These are phyloP conservation scores for Aechmea fasciata DNA, from an alignment of 176 grass and related monocot species.

Conservation along the genomic window DNA sequence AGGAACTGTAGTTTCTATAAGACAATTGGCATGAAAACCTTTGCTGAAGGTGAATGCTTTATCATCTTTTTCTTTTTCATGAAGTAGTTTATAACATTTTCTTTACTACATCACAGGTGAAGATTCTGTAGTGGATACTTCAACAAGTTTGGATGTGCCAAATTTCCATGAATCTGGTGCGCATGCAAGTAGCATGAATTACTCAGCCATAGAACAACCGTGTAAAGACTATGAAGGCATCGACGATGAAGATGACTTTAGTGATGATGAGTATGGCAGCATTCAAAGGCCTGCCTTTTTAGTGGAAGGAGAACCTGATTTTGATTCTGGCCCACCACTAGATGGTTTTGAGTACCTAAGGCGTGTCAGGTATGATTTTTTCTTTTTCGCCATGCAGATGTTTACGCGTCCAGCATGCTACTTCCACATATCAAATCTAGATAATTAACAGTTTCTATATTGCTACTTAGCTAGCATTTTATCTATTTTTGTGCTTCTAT, in stretches of 20 bases:
- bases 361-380: constrained; percentile 60
- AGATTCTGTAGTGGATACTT: background rate
- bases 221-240: constrained; percentile 21
- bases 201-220: constrained; percentile 1
- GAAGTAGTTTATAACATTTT: background rate
- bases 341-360: constrained; percentile 92
- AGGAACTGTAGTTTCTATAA: background rate
- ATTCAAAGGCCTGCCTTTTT: constrained; percentile 74
- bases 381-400: background rate
- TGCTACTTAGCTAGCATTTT: background rate
- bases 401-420: background rate
- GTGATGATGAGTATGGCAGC: constrained; percentile 54
- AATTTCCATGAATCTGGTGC: background rate
- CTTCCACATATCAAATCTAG: background rate
- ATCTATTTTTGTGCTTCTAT: no score
- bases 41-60: background rate
- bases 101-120: constrained; percentile 13
- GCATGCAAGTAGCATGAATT: background rate
- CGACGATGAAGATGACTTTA: constrained; percentile 35
- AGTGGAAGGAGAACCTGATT: constrained; percentile 82
- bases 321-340: constrained; percentile 61
- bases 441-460: background rate
- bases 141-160: constrained; percentile 14
- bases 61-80: background rate
- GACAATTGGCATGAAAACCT: background rate